phyloP scores from a whole-genome alignment of 176 grass and related monocot genomes.

The Hordeum marinum region DNA sequence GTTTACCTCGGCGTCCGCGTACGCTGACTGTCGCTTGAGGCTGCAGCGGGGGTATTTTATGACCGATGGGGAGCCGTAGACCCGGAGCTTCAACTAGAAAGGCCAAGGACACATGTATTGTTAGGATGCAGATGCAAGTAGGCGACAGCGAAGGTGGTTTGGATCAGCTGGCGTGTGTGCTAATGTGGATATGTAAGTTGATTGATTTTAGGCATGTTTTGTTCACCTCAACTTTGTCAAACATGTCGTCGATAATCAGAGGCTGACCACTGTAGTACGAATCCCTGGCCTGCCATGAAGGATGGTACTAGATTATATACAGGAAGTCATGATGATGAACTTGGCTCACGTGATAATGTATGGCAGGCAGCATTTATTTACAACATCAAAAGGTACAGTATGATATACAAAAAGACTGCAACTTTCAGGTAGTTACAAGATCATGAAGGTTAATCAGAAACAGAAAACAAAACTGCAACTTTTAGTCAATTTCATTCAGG shows the following conservation, averaged over 20 bases:
- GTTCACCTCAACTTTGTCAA: slow-evolving; percentile 95
- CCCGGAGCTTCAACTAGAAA: slow-evolving; percentile 70
- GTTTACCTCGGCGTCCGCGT: slow-evolving; percentile 88
- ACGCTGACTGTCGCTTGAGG: slow-evolving; percentile 72
- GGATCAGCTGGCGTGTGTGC: neutral
- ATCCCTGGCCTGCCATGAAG: slow-evolving; percentile 60
- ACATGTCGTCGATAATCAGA: slow-evolving; percentile 92
- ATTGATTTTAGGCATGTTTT: neutral
- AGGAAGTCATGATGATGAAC: too few species aligned
- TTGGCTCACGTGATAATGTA: neutral
- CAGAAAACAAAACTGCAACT: neutral
- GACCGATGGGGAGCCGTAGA: slow-evolving; percentile 85
- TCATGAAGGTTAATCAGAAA: neutral
- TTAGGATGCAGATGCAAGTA: neutral
- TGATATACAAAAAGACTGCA: neutral
- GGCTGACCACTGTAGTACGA: slow-evolving; percentile 93
- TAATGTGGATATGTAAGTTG: neutral
- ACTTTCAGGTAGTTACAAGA: neutral
- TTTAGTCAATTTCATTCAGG: neutral
- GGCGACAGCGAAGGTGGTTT: neutral
- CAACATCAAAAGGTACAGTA: neutral
- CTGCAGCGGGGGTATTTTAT: slow-evolving; percentile 94
- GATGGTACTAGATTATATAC: neutral
- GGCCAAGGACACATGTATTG: neutral
- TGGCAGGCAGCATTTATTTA: neutral